A percentile compares a stretch with the other conserved stretches of the same genome.
Evolutionary conservation across 2,329 filamentous ascomycete genomes (phyloP).

Genomic region (Monosporascus ibericus): DNA sequence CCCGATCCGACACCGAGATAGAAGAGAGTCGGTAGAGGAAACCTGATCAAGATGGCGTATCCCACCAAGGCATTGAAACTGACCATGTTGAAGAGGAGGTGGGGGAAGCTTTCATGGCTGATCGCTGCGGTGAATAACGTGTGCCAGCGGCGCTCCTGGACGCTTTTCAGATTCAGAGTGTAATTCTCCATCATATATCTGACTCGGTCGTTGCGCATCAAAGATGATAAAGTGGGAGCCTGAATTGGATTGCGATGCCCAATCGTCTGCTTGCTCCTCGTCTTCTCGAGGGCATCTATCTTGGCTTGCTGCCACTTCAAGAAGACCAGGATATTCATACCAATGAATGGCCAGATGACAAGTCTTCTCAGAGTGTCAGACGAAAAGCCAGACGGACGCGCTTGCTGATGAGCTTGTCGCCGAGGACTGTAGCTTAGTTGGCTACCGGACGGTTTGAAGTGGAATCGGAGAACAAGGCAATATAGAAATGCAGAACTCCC

Average conservation of each 20-base stretch:
- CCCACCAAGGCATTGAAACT: slow-evolving; percentile 8
- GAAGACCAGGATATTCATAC: slow-evolving; percentile 4
- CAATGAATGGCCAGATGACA: slow-evolving; percentile 2
- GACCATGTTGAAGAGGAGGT: slow-evolving; percentile 19
- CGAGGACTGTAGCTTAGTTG: neutral
- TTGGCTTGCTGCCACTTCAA: neutral
- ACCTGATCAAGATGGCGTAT: slow-evolving; percentile 7
- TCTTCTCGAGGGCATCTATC: neutral
- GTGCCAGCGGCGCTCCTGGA: slow-evolving; percentile 16
- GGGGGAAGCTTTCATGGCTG: slow-evolving; percentile 12
- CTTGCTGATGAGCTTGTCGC: neutral
- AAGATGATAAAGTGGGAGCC: too few species aligned
- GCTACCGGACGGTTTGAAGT: neutral
- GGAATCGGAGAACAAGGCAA: neutral
- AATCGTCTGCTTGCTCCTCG: neutral
- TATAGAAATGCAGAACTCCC: neutral
- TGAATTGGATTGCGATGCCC: too few species aligned
- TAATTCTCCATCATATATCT: slow-evolving; percentile 14
- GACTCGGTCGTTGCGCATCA: neutral
- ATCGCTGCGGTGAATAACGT: slow-evolving; percentile 16
- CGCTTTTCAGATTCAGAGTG: slow-evolving; percentile 12
- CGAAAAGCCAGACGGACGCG: neutral
- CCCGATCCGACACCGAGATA: slow-evolving; percentile 14
- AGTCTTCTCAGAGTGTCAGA: neutral
- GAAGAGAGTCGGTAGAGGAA: slow-evolving; percentile 6